Conservation (phyloP, 805 yeast genomes). For the Monosporozyma yasuniensis region DNA sequence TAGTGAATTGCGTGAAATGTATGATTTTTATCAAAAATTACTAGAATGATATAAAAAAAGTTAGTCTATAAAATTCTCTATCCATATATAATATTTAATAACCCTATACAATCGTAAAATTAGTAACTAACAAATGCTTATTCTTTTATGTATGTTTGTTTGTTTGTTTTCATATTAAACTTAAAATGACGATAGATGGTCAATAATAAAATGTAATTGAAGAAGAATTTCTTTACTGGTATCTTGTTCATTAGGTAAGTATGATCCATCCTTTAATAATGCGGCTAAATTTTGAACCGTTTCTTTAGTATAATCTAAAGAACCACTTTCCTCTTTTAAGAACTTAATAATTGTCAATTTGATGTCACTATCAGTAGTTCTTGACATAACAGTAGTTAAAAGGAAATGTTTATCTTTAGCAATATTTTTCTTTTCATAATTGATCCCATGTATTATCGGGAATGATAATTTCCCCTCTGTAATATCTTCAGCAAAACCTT, state of each 20-base stretch:
- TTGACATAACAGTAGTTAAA: conserved; percentile 42
- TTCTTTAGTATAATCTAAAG: conserved; percentile 19
- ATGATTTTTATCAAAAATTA: conserved; percentile 24
- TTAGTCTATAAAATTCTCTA: neutral
- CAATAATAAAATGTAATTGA: conserved; percentile 6
- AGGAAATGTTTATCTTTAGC: conserved; percentile 33
- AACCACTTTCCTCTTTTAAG: conserved; percentile 32
- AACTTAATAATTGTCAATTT: conserved; percentile 44
- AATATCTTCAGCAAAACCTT: conserved; percentile 79
- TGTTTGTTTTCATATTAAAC: too few species aligned
- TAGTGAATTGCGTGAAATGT: conserved; percentile 21
- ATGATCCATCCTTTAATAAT: conserved; percentile 14
- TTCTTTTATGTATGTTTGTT: too few species aligned
- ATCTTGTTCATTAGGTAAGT: conserved; percentile 14
- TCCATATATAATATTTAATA: neutral
- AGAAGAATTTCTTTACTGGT: conserved; percentile 3
- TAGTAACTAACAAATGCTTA: neutral
- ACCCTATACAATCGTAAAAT: neutral
- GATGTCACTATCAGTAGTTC: conserved; percentile 40
- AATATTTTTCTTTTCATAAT: conserved; percentile 13
- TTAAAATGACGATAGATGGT: conserved; percentile 7
- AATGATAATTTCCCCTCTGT: conserved; percentile 85
- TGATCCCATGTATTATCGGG: conserved; percentile 66
- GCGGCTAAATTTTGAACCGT: conserved; percentile 15
- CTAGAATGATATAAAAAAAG: conserved; percentile 2